A percentile compares a stretch with the other conserved stretches of the same genome.
Evolutionary conservation across 2,329 filamentous ascomycete species (phyloP).

Genomic region (Macrophomina phaseolina): DNA sequence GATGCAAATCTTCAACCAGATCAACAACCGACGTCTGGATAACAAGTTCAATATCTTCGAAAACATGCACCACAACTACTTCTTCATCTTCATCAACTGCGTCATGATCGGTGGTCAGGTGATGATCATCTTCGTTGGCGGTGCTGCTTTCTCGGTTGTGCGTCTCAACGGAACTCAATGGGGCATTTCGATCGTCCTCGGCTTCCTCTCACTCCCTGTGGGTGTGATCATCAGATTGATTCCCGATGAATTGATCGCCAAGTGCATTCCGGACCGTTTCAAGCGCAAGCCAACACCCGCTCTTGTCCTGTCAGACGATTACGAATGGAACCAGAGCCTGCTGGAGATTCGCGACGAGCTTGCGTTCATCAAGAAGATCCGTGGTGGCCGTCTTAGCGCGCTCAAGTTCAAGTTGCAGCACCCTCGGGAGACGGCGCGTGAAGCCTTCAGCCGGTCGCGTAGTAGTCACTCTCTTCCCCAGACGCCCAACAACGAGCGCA

Average conservation of each 20-base stretch:
- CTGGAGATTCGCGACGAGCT: constrained; percentile 81
- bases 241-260: constrained; percentile 70
- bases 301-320: constrained; percentile 51
- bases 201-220: constrained; percentile 82
- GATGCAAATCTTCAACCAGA: constrained; percentile 99
- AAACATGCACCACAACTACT: constrained; percentile 80
- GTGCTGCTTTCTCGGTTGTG: constrained; percentile 77
- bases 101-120: constrained; percentile 90
- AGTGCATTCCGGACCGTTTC: constrained; percentile 50
- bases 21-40: constrained; percentile 94
- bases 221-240: constrained; percentile 81
- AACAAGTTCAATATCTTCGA: constrained; percentile 97
- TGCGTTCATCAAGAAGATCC: constrained; percentile 78
- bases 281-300: constrained; percentile 50
- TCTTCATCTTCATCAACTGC: constrained; percentile 84
- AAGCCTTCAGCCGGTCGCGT: constrained; percentile 56
- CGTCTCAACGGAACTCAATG: constrained; percentile 76
- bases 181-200: constrained; percentile 85
- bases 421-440: constrained; percentile 55
- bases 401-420: constrained; percentile 79
- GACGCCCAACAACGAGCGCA: constrained; percentile 64
- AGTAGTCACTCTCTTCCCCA: constrained; percentile 69
- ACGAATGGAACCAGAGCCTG: constrained; percentile 71
- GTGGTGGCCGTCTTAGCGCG: constrained; percentile 81
- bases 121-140: constrained; percentile 88